Base-by-base conservation (phyloP, 2,329 filamentous ascomycete genomes). In the Lecanoromycetidae sp. region DNA sequence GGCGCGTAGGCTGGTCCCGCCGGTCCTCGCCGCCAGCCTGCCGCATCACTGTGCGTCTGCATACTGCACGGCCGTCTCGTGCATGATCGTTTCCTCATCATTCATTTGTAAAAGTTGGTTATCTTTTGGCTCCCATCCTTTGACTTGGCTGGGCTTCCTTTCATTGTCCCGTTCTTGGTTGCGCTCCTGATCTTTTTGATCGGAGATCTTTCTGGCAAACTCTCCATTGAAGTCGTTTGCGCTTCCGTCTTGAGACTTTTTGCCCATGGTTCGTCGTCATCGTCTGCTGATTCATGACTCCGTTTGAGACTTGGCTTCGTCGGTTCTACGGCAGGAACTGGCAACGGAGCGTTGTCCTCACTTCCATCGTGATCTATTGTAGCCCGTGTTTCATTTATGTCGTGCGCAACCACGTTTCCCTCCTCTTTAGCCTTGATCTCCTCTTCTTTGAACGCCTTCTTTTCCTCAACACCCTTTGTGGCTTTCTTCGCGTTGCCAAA, bases 401-500 rank as follows among this genome's bases (percentile, higher is more conserved):
- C 61, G 46, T 66, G 58, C 52, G 69, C 61, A 10, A 61, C 54
- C 38, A 64, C 60, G 25, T 57, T 52, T 12, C 57, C 58, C 34
- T 58, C 51, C 10, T 56, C 41, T 37, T 57, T 57, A 38, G 60
- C 57, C 17, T 58, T 53, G 7, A 57, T 52, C 22, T 60, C 52
- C 52, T 61, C 49, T 29, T 58, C 54, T 51, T 62, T 61, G 9
- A 57, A 48, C 20, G 53, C 49, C 19, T 57, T 56, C 5, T 51
- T 50, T 22, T 62, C 60, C 42, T 60, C 60, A 32, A 63, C 56
- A n/a, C 54, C 56, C 44, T 57, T 57, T 0, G 56, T 55, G n/a
- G 54, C 57, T 45, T 67, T 68, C 46, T 64, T 64, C 5, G 63
- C 71, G 34, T 78, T 83, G 6, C 74, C 74, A 59, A 96, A 96